Evolutionary conservation across 2,329 filamentous ascomycete species (phyloP).

Genomic region (Mollisiaceae sp.): DNA sequence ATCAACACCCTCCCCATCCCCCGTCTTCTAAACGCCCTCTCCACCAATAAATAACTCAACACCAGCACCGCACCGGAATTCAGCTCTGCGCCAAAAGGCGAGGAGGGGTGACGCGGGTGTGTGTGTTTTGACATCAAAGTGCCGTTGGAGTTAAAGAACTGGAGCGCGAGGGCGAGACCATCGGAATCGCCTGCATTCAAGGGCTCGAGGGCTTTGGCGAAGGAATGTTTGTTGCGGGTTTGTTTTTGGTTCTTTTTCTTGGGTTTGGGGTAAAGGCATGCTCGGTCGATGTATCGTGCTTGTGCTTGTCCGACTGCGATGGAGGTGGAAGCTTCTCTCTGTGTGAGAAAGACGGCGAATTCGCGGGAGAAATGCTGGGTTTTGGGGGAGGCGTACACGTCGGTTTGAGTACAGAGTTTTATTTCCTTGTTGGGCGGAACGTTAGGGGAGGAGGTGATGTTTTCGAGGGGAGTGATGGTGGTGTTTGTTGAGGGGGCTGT

Average conservation of each 20-base stretch:
- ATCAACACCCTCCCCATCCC: constrained; percentile 3
- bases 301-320: constrained; percentile 4
- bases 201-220: not conserved
- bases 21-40: constrained; percentile 11
- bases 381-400: not conserved
- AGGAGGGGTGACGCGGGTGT: not conserved
- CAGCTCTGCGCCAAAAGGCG: constrained; percentile 8
- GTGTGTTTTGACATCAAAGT: not conserved
- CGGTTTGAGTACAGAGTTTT: no score
- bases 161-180: constrained; percentile 4
- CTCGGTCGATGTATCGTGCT: constrained; percentile 13
- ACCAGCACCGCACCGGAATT: constrained; percentile 8
- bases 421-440: no score
- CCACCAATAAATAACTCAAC: constrained; percentile 3
- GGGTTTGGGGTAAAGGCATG: not conserved
- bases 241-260: not conserved
- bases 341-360: not conserved
- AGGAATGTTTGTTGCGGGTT: not conserved
- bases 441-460: no score
- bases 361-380: constrained; percentile 9
- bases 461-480: no score
- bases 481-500: no score
- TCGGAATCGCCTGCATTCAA: constrained; percentile 9
- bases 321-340: not conserved
- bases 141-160: constrained; percentile 8